These are phyloP conservation scores for Calonectria fujianensis DNA, from an alignment of 2,329 filamentous ascomycete species.

Conservation along the genomic window DNA sequence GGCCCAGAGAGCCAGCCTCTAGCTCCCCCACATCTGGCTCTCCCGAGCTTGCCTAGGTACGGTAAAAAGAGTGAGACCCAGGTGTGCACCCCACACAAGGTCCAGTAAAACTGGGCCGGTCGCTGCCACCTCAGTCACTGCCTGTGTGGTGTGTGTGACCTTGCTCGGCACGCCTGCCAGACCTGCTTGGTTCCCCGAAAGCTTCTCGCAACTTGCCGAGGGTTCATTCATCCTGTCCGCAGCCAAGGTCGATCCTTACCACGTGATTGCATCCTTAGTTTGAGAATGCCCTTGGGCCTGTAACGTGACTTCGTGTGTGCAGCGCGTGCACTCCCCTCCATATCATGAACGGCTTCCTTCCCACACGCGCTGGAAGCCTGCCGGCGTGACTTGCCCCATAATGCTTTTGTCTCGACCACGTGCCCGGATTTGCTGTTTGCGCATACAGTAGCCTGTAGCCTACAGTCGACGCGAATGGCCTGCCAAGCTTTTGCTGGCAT, in stretches of 20 bases:
- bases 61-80: slow-evolving; percentile 18
- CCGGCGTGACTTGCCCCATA: background rate
- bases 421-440: background rate
- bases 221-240: background rate
- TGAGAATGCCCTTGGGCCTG: background rate
- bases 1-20: background rate
- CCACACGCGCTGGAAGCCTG: background rate
- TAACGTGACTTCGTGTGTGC: slow-evolving; percentile 21
- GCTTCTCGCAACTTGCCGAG: slow-evolving; percentile 12
- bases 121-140: slow-evolving; percentile 2
- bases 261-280: background rate
- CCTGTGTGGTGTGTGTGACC: too few relatives aligned
- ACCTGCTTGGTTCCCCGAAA: background rate
- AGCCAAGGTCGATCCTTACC: background rate
- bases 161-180: slow-evolving; percentile 3
- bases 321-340: background rate
- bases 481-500: slow-evolving; percentile 1
- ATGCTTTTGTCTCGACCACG: background rate
- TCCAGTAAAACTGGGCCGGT: slow-evolving; percentile 5
- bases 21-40: slow-evolving; percentile 22
- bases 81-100: slow-evolving; percentile 4
- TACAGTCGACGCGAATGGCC: background rate
- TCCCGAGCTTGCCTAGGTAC: slow-evolving; percentile 18
- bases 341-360: background rate
- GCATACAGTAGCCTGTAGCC: background rate